These are phyloP conservation scores for Phylloporus rhodoxanthus DNA, from an alignment of 768 basidiomycete genomes.

Conservation along the genomic window DNA sequence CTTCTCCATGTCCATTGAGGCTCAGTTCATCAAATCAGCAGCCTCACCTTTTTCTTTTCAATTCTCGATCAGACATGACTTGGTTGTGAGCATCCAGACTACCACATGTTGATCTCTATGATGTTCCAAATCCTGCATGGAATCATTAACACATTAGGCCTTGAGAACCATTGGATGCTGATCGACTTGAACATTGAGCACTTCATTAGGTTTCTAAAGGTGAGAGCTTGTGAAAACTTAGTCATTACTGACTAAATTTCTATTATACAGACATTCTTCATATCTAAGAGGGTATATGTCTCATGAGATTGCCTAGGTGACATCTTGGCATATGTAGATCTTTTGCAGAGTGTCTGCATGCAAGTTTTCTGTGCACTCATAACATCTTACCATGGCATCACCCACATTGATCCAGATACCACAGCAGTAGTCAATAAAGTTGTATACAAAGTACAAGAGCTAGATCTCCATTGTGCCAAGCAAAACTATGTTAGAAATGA, in stretches of 20 bases:
- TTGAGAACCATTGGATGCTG: conserved; percentile 31
- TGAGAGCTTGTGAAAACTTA: not conserved
- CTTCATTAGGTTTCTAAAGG: conserved; percentile 31
- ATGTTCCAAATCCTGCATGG: not conserved
- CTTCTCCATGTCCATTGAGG: conserved; percentile 29
- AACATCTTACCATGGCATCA: conserved; percentile 22
- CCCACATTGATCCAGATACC: conserved; percentile 13
- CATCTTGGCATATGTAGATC: conserved; percentile 26
- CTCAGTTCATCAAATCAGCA: conserved; percentile 17
- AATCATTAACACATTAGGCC: conserved; percentile 29
- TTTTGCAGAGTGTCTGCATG: conserved; percentile 28
- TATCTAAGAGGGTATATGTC: conserved; percentile 28
- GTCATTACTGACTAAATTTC: not conserved
- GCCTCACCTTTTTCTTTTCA: conserved; percentile 27
- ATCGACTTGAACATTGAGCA: conserved; percentile 38
- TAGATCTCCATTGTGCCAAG: too few species aligned
- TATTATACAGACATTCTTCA: not conserved
- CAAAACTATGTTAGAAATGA: too few species aligned
- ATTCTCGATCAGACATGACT: conserved; percentile 24
- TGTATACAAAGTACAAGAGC: too few species aligned
- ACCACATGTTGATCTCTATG: not conserved
- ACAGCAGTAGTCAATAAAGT: too few species aligned
- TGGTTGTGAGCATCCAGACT: conserved; percentile 21
- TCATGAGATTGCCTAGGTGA: conserved; percentile 31
- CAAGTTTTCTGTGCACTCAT: conserved; percentile 20